phyloP scores from a whole-genome alignment of 2,329 filamentous ascomycete genomes.

The Calycina herbarum region DNA sequence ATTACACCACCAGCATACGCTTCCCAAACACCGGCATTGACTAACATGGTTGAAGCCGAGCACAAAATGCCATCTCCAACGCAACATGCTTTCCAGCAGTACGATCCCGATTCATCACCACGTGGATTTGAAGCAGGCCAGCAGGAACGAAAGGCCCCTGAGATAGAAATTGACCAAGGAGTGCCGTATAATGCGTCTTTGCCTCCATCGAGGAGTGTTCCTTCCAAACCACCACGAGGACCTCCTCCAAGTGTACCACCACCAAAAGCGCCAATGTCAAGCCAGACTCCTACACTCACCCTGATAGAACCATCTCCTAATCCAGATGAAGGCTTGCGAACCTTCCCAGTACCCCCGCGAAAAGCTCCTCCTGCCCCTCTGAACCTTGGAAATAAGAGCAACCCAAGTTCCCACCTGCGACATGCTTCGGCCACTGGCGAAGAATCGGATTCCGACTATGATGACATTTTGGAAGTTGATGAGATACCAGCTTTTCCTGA shows the following conservation, averaged over 20 bases:
- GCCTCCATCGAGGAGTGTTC: conserved; percentile 57
- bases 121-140: conserved; percentile 42
- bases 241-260: conserved; percentile 33
- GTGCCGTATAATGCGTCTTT: conserved; percentile 53
- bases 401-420: conserved; percentile 45
- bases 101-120: conserved; percentile 42
- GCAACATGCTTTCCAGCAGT: conserved; percentile 58
- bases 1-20: conserved; percentile 62
- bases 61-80: conserved; percentile 61
- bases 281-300: conserved; percentile 36
- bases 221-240: conserved; percentile 43
- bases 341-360: conserved; percentile 61
- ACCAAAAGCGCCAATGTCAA: conserved; percentile 30
- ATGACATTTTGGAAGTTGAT: conserved; percentile 71
- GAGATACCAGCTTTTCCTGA: conserved; percentile 56
- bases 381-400: conserved; percentile 57
- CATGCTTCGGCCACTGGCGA: conserved; percentile 51
- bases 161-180: conserved; percentile 39
- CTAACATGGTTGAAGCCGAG: conserved; percentile 52
- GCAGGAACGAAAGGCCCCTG: conserved; percentile 46
- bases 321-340: conserved; percentile 49
- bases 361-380: conserved; percentile 86
- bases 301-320: conserved; percentile 43
- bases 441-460: conserved; percentile 78
- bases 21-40: conserved; percentile 23